Evolutionary conservation across 2,329 filamentous ascomycete genomes (phyloP).

Genomic region (Nothophoma quercina): DNA sequence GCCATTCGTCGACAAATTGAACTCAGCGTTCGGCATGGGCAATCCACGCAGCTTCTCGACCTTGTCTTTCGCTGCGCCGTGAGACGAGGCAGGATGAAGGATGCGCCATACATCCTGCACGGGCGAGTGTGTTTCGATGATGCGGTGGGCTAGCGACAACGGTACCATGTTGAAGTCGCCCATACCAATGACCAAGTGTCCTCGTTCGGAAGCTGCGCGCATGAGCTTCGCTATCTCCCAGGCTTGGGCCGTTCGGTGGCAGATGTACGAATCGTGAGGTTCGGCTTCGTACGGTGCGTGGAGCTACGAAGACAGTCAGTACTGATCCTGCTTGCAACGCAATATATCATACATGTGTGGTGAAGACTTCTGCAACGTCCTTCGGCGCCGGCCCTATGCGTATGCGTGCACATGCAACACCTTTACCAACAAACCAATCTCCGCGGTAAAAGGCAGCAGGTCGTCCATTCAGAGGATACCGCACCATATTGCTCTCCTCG

Average conservation of each 20-base stretch:
- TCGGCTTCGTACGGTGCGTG: slow-evolving; percentile 88
- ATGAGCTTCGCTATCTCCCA: slow-evolving; percentile 95
- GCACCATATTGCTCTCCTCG: slow-evolving; percentile 83
- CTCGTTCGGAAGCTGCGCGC: slow-evolving; percentile 78
- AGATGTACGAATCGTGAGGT: slow-evolving; percentile 83
- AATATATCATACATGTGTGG: slow-evolving; percentile 73
- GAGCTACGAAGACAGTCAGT: slow-evolving; percentile 53
- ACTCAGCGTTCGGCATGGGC: slow-evolving; percentile 76
- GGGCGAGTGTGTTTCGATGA: slow-evolving; percentile 80
- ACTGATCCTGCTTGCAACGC: slow-evolving; percentile 45
- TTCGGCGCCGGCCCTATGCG: slow-evolving; percentile 69
- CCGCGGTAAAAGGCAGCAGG: slow-evolving; percentile 94
- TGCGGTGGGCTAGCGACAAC: slow-evolving; percentile 78
- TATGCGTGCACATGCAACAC: slow-evolving; percentile 83
- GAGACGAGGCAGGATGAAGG: slow-evolving; percentile 81
- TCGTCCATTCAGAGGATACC: slow-evolving; percentile 89
- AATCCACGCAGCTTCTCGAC: slow-evolving; percentile 71
- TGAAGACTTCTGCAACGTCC: slow-evolving; percentile 87
- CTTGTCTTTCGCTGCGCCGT: slow-evolving; percentile 74
- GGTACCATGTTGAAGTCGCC: slow-evolving; percentile 99
- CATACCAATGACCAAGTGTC: slow-evolving; percentile 82
- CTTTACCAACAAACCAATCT: slow-evolving; percentile 97
- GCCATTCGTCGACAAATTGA: slow-evolving; percentile 82
- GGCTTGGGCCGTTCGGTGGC: slow-evolving; percentile 88
- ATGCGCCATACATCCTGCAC: slow-evolving; percentile 86